Evolutionary conservation across 2,329 filamentous ascomycete genomes (phyloP), one percentile per base, ranked within the genome.

Genomic region (Fonsecaea nubica): DNA sequence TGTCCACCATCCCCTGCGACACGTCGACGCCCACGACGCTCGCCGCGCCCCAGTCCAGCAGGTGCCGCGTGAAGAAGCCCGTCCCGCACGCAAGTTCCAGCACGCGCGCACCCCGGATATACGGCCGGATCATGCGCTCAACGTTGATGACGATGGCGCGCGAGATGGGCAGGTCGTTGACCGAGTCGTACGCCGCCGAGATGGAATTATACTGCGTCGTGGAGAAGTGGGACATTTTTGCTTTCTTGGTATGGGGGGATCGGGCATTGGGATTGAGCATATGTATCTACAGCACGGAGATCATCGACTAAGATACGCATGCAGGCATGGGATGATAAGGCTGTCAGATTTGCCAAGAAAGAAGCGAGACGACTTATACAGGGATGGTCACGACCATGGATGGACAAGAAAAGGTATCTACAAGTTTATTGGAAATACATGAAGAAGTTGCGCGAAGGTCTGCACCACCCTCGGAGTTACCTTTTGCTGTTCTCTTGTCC

Each of bases 81-180:
- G 76, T 75, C 12, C 78, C 77, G 67, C 78, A 79, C 18, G 77
- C 78, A 10, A 80, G 76, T 56, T 80, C 78, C 42, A 80, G 75
- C 13, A 79, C 72, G 7, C 38, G 62, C 25, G 35, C 56, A 9
- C 54, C 42, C 32, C 57, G n/a, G 61, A 63, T 63, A 54, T 63
- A 18, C 7, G 61, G 61, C 21, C 9, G 18, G 4, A 63, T 35
- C 10, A 63, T 32, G 33, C 61, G 61, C 38, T 63, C 61, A 7
- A 63, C 61, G 45, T 63, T 63, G 38, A 53, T 18, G 30, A 63
- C 54, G 32, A 63, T 63, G 54, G 54, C 54, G n/a, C 53, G 52
- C 15, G 53, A 42, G 36, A 63, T 63, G 18, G 61, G 61, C 38
- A 63, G 30, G 52, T 58, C 61, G 40, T 63, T 63, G 53, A 63